Percentiles rank a stretch among this genome's conserved stretches.
These are phyloP conservation scores for Candida methanosorbosa DNA, from an alignment of 805 yeast species.

Conservation along the genomic window DNA sequence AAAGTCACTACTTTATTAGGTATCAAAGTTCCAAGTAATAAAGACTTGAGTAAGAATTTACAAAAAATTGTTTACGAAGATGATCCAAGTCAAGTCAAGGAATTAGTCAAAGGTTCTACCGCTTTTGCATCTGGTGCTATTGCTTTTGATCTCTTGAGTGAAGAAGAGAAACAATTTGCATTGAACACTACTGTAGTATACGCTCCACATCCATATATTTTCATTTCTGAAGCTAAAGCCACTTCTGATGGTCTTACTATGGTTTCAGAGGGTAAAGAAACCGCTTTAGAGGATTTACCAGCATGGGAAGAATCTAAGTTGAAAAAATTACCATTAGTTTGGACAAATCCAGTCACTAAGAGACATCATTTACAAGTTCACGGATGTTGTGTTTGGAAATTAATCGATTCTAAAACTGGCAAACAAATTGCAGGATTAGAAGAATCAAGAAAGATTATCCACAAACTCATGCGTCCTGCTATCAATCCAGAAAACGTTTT, in stretches of 20 bases:
- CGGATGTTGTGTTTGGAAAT: conserved; percentile 74
- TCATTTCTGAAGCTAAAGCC: conserved; percentile 71
- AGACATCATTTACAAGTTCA: conserved; percentile 81
- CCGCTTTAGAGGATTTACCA: conserved; percentile 59
- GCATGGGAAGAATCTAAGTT: conserved; percentile 75
- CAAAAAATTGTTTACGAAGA: conserved; percentile 62
- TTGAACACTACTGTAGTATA: conserved; percentile 73
- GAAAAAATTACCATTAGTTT: conserved; percentile 75
- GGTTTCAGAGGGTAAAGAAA: conserved; percentile 72
- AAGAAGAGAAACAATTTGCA: conserved; percentile 67
- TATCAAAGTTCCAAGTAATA: conserved; percentile 64
- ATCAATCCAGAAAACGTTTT: conserved; percentile 66
- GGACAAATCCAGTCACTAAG: conserved; percentile 87
- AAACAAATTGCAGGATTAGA: conserved; percentile 53
- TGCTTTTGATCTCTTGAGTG: conserved; percentile 59
- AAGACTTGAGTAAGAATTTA: conserved; percentile 48
- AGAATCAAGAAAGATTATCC: conserved; percentile 66
- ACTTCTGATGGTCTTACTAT: conserved; percentile 83
- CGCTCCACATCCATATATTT: conserved; percentile 91
- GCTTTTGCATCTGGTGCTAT: conserved; percentile 81
- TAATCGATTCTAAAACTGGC: conserved; percentile 47
- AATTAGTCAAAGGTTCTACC: conserved; percentile 77
- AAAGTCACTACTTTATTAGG: conserved; percentile 80
- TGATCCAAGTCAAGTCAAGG: conserved; percentile 54
- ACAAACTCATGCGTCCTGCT: conserved; percentile 77